phyloP scores from a whole-genome alignment of 257 asterid genomes.

The Rhazya stricta region DNA sequence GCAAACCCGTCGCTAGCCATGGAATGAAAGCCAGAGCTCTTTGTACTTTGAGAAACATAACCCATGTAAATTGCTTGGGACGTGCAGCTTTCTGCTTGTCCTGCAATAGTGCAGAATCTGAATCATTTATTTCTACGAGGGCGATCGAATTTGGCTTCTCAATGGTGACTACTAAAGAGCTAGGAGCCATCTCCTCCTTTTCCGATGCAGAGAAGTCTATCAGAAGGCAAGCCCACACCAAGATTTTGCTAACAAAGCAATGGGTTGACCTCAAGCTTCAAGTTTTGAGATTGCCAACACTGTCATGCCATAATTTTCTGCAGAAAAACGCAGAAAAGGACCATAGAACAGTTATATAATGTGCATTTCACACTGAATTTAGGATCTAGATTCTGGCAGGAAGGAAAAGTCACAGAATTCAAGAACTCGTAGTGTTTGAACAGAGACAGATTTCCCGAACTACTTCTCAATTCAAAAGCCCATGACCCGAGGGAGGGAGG shows the following conservation, averaged over 20 bases:
- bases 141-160: slow-evolving; percentile 58
- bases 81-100: slow-evolving; percentile 61
- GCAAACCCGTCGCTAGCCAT: slow-evolving; percentile 42
- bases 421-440: slow-evolving; percentile 24
- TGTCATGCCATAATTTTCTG: slow-evolving; percentile 3
- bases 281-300: slow-evolving; percentile 1
- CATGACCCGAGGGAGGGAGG: slow-evolving; percentile 26
- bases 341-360: slow-evolving; percentile 2
- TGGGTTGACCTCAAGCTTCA: slow-evolving; percentile 11
- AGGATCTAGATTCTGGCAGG: slow-evolving; percentile 9
- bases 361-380: background rate
- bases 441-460: slow-evolving; percentile 9
- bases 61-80: slow-evolving; percentile 65
- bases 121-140: slow-evolving; percentile 39
- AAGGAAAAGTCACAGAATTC: slow-evolving; percentile 32
- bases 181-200: slow-evolving; percentile 61
- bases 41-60: slow-evolving; percentile 60
- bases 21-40: slow-evolving; percentile 54
- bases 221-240: slow-evolving; percentile 22
- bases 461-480: slow-evolving; percentile 3
- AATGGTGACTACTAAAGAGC: slow-evolving; percentile 60
- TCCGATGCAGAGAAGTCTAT: background rate
- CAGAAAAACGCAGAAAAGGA: slow-evolving; percentile 1
- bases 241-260: slow-evolving; percentile 20
- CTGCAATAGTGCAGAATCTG: slow-evolving; percentile 32